Conservation (phyloP, 1,284 basidiomycete genomes). For the Heterobasidion occidentale region DNA sequence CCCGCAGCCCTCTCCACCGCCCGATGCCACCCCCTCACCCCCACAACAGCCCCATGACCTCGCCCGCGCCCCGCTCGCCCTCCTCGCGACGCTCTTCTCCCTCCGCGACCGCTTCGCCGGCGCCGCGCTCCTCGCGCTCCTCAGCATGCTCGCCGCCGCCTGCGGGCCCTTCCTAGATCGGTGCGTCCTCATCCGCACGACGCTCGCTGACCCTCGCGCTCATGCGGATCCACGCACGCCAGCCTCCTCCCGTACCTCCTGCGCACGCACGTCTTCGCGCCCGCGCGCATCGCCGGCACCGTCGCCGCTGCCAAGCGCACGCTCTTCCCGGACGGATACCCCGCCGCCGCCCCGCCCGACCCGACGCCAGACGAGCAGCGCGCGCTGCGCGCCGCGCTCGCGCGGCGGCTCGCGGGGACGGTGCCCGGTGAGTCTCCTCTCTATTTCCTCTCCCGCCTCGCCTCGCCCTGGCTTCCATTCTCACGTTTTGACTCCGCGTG, state of each 20-base stretch:
- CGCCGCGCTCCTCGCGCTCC: slow-evolving; percentile 19
- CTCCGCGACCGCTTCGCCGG: slow-evolving; percentile 15
- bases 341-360: slow-evolving; percentile 54
- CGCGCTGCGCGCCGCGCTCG: slow-evolving; percentile 43
- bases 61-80: neutral
- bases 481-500: neutral
- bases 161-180: slow-evolving; percentile 30
- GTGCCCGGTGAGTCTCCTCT: slow-evolving; percentile 33
- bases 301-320: slow-evolving; percentile 48
- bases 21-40: neutral
- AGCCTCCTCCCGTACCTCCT: slow-evolving; percentile 62
- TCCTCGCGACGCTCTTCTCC: slow-evolving; percentile 5
- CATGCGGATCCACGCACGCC: neutral
- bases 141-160: slow-evolving; percentile 18
- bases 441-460: neutral
- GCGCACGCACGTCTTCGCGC: slow-evolving; percentile 44
- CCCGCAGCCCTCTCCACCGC: neutral
- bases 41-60: neutral
- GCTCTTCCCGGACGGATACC: slow-evolving; percentile 78
- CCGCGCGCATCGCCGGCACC: slow-evolving; percentile 36
- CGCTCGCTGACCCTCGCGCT: neutral
- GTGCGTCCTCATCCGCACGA: slow-evolving; percentile 18
- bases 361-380: slow-evolving; percentile 66
- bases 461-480: slow-evolving; percentile 1
- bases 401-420: slow-evolving; percentile 35